phyloP scores from a whole-genome alignment of 306 rosid species.

The Ormosia emarginata region DNA sequence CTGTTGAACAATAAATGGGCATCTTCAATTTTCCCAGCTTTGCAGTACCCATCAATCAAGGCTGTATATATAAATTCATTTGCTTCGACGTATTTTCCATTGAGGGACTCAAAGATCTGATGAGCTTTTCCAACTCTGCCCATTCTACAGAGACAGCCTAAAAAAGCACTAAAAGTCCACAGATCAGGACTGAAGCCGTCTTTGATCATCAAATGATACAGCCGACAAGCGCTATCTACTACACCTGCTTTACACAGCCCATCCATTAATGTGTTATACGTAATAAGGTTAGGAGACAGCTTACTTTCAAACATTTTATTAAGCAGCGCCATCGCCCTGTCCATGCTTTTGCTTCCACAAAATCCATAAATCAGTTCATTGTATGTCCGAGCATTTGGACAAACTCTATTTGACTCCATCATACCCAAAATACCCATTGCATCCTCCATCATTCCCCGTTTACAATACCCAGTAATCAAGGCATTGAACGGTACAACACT shows the following conservation, averaged over 20 bases:
- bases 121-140: conserved; percentile 59
- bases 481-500: conserved; percentile 62
- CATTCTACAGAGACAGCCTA: conserved; percentile 59
- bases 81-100: conserved; percentile 50
- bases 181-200: conserved; percentile 65
- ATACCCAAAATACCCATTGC: conserved; percentile 54
- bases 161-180: conserved; percentile 51
- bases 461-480: conserved; percentile 72
- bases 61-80: conserved; percentile 60
- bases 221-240: conserved; percentile 59
- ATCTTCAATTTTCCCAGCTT: conserved; percentile 51
- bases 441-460: conserved; percentile 47
- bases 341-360: conserved; percentile 56
- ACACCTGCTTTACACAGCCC: conserved; percentile 71
- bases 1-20: conserved; percentile 51
- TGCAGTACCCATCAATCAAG: conserved; percentile 79
- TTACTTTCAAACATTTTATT: conserved; percentile 57
- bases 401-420: conserved; percentile 62
- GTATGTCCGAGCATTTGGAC: conserved; percentile 61
- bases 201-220: conserved; percentile 67
- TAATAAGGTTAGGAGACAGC: conserved; percentile 50
- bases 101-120: conserved; percentile 54
- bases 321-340: conserved; percentile 75
- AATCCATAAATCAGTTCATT: conserved; percentile 77
- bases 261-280: conserved; percentile 69